phyloP scores from a whole-genome alignment of 106 monocot genomes.

The Allium sativum region DNA sequence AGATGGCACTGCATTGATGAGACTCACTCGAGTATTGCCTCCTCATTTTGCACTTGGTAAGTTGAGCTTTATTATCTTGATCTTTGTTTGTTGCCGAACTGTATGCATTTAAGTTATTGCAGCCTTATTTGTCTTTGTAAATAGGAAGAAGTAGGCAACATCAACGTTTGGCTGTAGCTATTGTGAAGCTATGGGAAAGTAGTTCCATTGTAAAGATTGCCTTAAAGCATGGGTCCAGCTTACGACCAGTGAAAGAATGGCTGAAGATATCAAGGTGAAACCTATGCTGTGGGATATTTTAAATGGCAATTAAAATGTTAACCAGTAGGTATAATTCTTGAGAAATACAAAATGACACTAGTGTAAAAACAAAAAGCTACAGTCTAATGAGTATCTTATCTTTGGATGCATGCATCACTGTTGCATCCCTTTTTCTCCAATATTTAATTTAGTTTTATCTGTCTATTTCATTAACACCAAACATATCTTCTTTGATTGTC shows the following conservation, averaged over 20 bases:
- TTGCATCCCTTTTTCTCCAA: background rate
- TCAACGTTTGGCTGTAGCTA: constrained; percentile 81
- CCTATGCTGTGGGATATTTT: background rate
- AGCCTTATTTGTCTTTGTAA: background rate
- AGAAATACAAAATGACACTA: no score
- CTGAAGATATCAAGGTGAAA: constrained; percentile 83
- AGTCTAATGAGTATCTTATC: no score
- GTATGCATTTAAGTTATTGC: no score
- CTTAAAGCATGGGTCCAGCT: constrained; percentile 86
- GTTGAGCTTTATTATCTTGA: constrained; percentile 5
- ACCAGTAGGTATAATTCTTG: background rate
- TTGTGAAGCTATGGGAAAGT: constrained; percentile 86
- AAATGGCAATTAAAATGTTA: background rate
- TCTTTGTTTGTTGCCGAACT: background rate
- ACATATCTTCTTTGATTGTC: background rate
- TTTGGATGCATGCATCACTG: no score
- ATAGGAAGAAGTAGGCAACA: constrained; percentile 93
- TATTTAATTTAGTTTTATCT: background rate
- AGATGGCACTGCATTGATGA: constrained; percentile 61
- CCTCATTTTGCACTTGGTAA: constrained; percentile 97
- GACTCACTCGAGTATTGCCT: constrained; percentile 73
- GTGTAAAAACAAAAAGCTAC: no score
- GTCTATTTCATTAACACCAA: background rate
- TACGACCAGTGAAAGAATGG: constrained; percentile 97
- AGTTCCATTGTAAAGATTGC: constrained; percentile 91